Conservation (phyloP, 139 green algal species). For the Chlorella sp. region DNA sequence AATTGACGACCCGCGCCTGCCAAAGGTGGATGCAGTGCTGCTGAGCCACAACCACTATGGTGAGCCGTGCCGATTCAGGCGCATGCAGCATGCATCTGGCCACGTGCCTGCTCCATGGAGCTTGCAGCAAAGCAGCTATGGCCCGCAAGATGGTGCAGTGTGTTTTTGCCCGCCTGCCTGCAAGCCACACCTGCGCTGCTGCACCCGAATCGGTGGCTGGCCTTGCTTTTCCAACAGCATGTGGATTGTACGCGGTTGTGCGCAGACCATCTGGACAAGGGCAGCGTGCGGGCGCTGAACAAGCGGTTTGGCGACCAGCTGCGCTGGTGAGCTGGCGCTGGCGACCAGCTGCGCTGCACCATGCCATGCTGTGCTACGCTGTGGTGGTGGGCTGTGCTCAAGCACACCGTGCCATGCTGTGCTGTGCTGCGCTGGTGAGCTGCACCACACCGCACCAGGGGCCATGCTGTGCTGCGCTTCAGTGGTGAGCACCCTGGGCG, state of each 20-base stretch:
- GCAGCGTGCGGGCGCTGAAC: slow-evolving; percentile 56
- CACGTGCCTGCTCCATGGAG: neutral
- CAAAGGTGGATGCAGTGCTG: slow-evolving; percentile 74
- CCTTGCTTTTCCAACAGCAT: neutral
- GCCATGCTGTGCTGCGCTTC: no score
- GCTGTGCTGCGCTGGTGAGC: no score
- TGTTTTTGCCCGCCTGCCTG: neutral
- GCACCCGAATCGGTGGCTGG: neutral
- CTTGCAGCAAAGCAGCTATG: no score
- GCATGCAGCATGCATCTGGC: neutral
- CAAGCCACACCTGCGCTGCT: neutral
- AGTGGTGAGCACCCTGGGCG: no score
- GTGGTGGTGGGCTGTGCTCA: no score
- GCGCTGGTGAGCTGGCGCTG: slow-evolving; percentile 32
- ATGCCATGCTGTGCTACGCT: no score
- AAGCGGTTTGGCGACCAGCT: slow-evolving; percentile 47
- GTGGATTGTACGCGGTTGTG: neutral
- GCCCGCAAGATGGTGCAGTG: neutral
- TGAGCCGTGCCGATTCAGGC: neutral
- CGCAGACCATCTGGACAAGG: slow-evolving; percentile 72
- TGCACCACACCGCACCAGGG: no score
- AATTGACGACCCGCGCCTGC: slow-evolving; percentile 44
- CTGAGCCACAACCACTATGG: slow-evolving; percentile 81
- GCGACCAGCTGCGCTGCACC: neutral
- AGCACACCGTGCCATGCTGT: no score